A percentile compares a stretch with the other conserved stretches of the same genome.
Evolutionary conservation across 2,329 filamentous ascomycete species (phyloP).

Genomic region (Alternaria arbusti): DNA sequence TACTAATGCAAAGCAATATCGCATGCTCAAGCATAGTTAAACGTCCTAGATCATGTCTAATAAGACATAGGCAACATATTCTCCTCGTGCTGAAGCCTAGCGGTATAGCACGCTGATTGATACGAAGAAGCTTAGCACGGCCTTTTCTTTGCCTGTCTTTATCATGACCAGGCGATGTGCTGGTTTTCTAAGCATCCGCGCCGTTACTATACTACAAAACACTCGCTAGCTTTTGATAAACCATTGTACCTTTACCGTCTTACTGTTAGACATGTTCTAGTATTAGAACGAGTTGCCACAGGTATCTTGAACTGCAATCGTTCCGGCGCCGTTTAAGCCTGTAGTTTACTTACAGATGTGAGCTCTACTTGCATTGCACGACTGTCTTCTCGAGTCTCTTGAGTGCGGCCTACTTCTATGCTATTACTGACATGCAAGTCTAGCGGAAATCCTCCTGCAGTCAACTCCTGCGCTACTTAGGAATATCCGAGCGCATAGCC

Average conservation of each 20-base stretch:
- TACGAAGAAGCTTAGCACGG: not conserved
- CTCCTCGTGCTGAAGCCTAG: not conserved
- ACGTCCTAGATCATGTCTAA: not conserved
- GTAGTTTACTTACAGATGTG: not conserved
- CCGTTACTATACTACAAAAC: not conserved
- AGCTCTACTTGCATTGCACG: not conserved
- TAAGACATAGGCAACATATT: not conserved
- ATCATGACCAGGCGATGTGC: not conserved
- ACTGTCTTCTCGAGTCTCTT: not conserved
- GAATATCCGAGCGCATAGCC: not conserved
- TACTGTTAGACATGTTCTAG: not conserved
- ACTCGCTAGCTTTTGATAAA: not conserved
- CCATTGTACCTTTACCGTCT: not conserved
- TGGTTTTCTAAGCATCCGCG: not conserved
- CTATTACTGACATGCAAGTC: not conserved
- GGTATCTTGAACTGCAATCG: not conserved
- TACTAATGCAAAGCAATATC: not conserved
- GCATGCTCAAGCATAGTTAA: not conserved
- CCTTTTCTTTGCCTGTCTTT: not conserved
- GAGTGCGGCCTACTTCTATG: not conserved
- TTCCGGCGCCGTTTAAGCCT: not conserved
- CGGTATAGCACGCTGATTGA: not conserved
- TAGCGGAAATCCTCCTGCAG: not conserved
- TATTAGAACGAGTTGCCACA: not conserved
- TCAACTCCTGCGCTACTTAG: accelerated